Evolutionary conservation across 2,329 filamentous ascomycete genomes (phyloP).

Genomic region (Cladosporium phlei): DNA sequence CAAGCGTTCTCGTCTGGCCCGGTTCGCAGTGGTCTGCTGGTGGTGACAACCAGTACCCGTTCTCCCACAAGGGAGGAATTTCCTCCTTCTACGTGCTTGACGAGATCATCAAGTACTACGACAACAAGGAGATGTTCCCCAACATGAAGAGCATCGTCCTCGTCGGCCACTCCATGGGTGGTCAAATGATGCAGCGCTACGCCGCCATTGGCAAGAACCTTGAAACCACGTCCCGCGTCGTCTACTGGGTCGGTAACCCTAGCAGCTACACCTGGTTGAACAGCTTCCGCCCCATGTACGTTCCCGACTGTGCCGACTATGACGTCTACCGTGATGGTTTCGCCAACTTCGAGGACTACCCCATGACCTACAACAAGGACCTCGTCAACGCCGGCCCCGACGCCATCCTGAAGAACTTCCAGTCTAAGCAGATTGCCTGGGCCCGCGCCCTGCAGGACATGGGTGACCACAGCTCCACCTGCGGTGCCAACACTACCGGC

Average conservation of each 20-base stretch:
- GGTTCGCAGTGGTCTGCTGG: slow-evolving; percentile 32
- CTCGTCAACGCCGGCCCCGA: slow-evolving; percentile 26
- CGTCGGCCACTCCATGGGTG: slow-evolving; percentile 34
- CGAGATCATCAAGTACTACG: slow-evolving; percentile 31
- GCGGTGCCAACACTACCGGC: slow-evolving; percentile 29
- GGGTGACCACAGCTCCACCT: slow-evolving; percentile 30
- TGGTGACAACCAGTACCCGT: slow-evolving; percentile 32
- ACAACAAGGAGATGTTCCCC: slow-evolving; percentile 28
- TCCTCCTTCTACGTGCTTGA: slow-evolving; percentile 32
- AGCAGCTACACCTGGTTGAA: slow-evolving; percentile 33
- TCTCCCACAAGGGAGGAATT: slow-evolving; percentile 15
- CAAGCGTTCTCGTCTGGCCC: slow-evolving; percentile 32
- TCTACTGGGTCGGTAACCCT: slow-evolving; percentile 33
- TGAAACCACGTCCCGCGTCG: slow-evolving; percentile 23
- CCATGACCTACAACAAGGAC: slow-evolving; percentile 22
- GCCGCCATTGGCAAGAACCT: slow-evolving; percentile 26
- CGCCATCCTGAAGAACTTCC: slow-evolving; percentile 28
- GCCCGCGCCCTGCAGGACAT: slow-evolving; percentile 31
- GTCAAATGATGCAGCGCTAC: slow-evolving; percentile 32
- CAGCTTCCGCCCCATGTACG: slow-evolving; percentile 26
- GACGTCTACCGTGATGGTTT: slow-evolving; percentile 33
- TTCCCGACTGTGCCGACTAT: slow-evolving; percentile 26
- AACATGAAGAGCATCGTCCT: slow-evolving; percentile 34
- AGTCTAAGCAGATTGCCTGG: slow-evolving; percentile 30
- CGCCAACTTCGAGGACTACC: slow-evolving; percentile 26